phyloP scores from a whole-genome alignment of 192 early-diverging fungal genomes.

The Backusella parvicylindrica region DNA sequence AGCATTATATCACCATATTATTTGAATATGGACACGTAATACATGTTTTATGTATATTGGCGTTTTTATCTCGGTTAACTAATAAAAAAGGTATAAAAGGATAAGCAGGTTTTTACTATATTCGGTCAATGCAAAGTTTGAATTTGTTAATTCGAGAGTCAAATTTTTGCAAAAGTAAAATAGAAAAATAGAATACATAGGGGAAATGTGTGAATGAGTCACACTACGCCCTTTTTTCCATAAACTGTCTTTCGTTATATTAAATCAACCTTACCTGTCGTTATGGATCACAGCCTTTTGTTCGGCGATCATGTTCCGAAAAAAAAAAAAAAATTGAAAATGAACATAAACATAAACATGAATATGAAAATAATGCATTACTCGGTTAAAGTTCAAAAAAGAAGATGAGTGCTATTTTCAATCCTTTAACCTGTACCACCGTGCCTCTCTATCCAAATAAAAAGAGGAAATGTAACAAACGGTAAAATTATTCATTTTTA shows the following conservation, averaged over 20 bases:
- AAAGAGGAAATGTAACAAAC: too few species aligned
- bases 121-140: not conserved
- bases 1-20: not conserved
- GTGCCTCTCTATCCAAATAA: too few species aligned
- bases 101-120: not conserved
- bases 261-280: not conserved
- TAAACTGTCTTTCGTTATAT: not conserved
- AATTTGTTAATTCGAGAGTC: not conserved
- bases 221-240: not conserved
- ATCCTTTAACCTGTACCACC: too few species aligned
- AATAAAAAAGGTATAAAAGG: not conserved
- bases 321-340: not conserved
- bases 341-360: too few species aligned
- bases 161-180: not conserved
- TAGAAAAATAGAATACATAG: too few species aligned
- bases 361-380: too few species aligned
- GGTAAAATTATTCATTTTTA: too few species aligned
- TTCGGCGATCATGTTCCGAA: not conserved
- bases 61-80: not conserved
- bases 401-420: too few species aligned
- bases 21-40: not conserved
- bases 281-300: not conserved
- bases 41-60: not conserved
- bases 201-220: too few species aligned
- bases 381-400: too few species aligned